phyloP scores from a whole-genome alignment of 345 rosid genomes.

The Sonneratia caseolaris region DNA sequence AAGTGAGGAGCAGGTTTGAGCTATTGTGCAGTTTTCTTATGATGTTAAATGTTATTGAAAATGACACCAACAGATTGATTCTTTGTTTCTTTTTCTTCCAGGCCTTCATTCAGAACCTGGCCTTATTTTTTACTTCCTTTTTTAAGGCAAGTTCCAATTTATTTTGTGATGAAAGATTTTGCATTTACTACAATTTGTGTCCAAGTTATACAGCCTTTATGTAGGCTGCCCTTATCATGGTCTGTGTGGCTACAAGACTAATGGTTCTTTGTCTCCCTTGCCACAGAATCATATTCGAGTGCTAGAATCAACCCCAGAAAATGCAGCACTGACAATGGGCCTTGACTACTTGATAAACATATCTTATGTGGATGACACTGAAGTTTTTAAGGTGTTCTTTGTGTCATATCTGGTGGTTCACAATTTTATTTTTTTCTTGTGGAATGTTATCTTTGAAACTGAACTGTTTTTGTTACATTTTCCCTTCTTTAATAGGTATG shows the following conservation, averaged over 20 bases:
- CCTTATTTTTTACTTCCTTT: constrained; percentile 92
- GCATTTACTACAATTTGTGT: background rate
- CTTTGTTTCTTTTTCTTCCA: constrained; percentile 15
- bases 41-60: background rate
- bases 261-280: constrained; percentile 1
- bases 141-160: constrained; percentile 50
- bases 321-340: constrained; percentile 53
- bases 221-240: background rate
- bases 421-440: background rate
- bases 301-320: constrained; percentile 67
- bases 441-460: background rate
- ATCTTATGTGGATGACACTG: constrained; percentile 97
- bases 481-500: constrained; percentile 51
- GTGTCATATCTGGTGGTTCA: background rate
- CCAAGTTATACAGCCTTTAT: background rate
- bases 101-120: constrained; percentile 99
- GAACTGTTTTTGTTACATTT: background rate
- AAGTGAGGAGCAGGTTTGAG: constrained; percentile 75
- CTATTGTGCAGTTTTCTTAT: constrained; percentile 1
- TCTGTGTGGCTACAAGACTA: background rate
- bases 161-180: background rate
- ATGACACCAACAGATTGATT: background rate
- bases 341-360: constrained; percentile 85
- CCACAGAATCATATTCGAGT: constrained; percentile 79
- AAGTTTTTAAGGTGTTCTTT: constrained; percentile 80